Percentiles rank a stretch among this genome's conserved stretches.
phyloP scores from a whole-genome alignment of 31 red algal species.

The Pterothamnion heteromorphum region DNA sequence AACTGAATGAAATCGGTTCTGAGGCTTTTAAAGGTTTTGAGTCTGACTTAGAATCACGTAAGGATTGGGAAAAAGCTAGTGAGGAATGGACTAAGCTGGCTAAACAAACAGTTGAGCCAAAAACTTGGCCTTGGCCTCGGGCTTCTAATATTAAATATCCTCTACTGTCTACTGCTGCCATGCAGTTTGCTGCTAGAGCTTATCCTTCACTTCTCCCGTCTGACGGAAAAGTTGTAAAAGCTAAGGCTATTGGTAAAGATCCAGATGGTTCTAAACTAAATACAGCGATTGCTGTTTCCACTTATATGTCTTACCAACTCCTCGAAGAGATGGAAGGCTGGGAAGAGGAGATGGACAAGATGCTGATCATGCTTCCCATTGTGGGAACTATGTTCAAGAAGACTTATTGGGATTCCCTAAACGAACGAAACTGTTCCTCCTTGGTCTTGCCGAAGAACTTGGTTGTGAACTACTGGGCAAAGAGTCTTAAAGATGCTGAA shows the following conservation, averaged over 20 bases:
- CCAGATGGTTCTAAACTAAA: background rate
- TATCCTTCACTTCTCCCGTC: background rate
- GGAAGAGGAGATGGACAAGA: background rate
- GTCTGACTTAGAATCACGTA: too few species aligned
- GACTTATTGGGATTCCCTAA: background rate
- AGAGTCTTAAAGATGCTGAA: background rate
- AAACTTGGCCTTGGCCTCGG: background rate
- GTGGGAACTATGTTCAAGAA: background rate
- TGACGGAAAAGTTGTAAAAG: background rate
- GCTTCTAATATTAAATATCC: background rate
- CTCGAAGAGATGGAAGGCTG: background rate
- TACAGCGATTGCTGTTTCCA: background rate
- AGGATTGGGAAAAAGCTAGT: too few species aligned
- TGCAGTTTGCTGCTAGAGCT: background rate
- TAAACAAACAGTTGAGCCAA: background rate
- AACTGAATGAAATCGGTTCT: too few species aligned
- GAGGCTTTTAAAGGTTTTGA: too few species aligned
- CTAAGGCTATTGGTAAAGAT: background rate
- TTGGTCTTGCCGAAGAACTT: background rate
- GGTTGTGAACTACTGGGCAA: background rate
- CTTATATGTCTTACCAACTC: background rate
- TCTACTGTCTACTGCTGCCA: background rate
- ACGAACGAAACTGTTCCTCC: background rate
- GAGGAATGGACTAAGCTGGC: too few species aligned
- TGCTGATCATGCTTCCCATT: background rate